Base-by-base conservation (phyloP, 148 eudicot genomes). In the Nepenthes mirabilis region DNA sequence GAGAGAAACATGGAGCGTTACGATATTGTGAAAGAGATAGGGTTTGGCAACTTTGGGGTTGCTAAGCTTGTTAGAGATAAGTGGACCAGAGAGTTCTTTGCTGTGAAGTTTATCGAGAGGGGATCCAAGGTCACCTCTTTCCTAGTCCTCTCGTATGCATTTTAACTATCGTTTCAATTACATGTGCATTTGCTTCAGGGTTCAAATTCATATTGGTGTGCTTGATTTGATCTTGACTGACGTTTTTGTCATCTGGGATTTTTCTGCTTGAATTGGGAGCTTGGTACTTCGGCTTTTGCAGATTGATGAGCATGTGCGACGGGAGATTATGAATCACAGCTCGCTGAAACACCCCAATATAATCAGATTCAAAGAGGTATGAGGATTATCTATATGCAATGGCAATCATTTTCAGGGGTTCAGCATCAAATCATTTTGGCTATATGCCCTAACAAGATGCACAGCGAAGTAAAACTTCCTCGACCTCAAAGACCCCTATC, bases 301-400 rank as follows among this genome's bases (percentile, higher is more conserved):
- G 91, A 85, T 85, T 66, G 87, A 85, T 58, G 91, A 85, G 75
- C 82, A 85, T 74, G 91, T 85, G 58, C 84, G 79, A 0, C 75
- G 91, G 56, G 91, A 85, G 65, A 85, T 85, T 47, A 77, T 85
- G 32, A 85, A 85, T 43, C 91, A 85, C 55, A 67, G 91, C 68
- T 82, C 91, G 1, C 80, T 82, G 49, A 74, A 82, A 14, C 90
- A 84, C 52, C 90, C 90, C n/a, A 84, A 84, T 45, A 85, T 85
- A 36, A 82, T 85, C 65, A 80, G 91, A 23, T 82, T 85, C 58
- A 85, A 85, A 59, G 91, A 84, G 84, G 90, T 73, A 13, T n/a
- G 50, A 23, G 23, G 23, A 23, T 23, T 23, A 23, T 23, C 23
- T 23, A 23, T 23, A 23, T 23, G 23, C 23, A 23, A 23, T 23